A percentile compares a stretch with the other conserved stretches of the same genome.
Conservation (phyloP, 2,329 filamentous ascomycete genomes). For the Diaporthe citri region DNA sequence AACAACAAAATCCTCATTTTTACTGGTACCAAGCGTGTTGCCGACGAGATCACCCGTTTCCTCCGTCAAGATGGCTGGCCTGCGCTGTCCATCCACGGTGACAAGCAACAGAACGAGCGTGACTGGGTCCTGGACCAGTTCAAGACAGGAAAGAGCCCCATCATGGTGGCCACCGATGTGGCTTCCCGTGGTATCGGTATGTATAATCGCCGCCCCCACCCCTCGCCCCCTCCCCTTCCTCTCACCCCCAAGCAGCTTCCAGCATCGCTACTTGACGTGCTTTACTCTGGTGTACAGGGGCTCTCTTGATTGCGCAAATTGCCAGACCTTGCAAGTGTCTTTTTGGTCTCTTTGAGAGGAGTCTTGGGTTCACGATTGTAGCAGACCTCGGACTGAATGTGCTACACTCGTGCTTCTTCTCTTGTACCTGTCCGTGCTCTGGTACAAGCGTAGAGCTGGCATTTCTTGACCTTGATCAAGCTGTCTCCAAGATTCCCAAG, state of each 20-base stretch:
- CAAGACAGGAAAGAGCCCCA: constrained; percentile 98
- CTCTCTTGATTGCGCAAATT: constrained; percentile 90
- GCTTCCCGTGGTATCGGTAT: constrained; percentile 99
- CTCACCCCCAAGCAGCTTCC: constrained; percentile 64
- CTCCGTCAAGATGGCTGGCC: constrained; percentile 98
- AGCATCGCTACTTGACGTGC: constrained; percentile 76
- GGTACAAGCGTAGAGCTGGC: constrained; percentile 84
- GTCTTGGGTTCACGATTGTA: constrained; percentile 87
- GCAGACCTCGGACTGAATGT: constrained; percentile 60
- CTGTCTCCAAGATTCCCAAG: constrained; percentile 70
- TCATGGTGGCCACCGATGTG: constrained; percentile 99
- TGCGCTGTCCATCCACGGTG: constrained; percentile 96
- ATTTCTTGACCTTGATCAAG: constrained; percentile 85
- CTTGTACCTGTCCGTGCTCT: constrained; percentile 72
- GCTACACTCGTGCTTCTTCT: constrained; percentile 83
- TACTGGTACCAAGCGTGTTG: constrained; percentile 92
- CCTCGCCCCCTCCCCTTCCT: constrained; percentile 49
- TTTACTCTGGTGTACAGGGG: constrained; percentile 94
- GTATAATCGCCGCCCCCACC: constrained; percentile 73
- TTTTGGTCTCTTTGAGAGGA: constrained; percentile 83
- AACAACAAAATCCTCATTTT: constrained; percentile 96
- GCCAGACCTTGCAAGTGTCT: constrained; percentile 84
- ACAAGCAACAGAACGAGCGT: constrained; percentile 99
- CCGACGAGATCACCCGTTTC: constrained; percentile 97
- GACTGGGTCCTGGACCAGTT: constrained; percentile 99